Conservation (phyloP, 176 grass and related monocot genomes). For the Luzula sylvatica region DNA sequence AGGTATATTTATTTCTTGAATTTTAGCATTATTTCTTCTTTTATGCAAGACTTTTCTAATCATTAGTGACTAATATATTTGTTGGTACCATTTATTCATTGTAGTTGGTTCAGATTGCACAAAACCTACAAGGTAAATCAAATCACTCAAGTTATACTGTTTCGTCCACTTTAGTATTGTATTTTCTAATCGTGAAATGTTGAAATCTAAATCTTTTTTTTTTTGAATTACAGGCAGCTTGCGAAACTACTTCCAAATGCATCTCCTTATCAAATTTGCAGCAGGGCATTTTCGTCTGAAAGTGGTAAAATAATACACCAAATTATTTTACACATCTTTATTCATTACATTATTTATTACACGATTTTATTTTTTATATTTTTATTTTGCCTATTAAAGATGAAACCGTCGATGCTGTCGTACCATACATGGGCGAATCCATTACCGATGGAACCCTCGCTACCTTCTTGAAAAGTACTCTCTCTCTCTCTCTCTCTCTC, state of each 20-base stretch:
- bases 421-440: constrained; percentile 99
- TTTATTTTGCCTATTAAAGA: constrained; percentile 26
- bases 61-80: background rate
- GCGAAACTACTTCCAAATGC: constrained; percentile 37
- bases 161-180: too few species aligned
- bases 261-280: constrained; percentile 67
- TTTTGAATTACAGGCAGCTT: constrained; percentile 21
- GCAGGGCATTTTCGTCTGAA: constrained; percentile 81
- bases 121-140: constrained; percentile 12
- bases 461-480: constrained; percentile 74
- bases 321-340: constrained; percentile 10
- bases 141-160: background rate
- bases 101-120: constrained; percentile 10
- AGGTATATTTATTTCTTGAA: constrained; percentile 30
- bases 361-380: constrained; percentile 8
- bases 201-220: background rate
- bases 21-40: constrained; percentile 16
- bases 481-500: background rate
- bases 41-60: constrained; percentile 4
- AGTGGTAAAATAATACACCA: constrained; percentile 34
- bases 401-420: constrained; percentile 71
- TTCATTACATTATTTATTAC: background rate
- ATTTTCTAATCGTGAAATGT: background rate
- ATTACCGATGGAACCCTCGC: constrained; percentile 97
- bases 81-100: background rate